Evolutionary conservation across 2,329 filamentous ascomycete genomes (phyloP), one percentile per base, ranked within the genome.

Genomic region (Cladosporium sp.): DNA sequence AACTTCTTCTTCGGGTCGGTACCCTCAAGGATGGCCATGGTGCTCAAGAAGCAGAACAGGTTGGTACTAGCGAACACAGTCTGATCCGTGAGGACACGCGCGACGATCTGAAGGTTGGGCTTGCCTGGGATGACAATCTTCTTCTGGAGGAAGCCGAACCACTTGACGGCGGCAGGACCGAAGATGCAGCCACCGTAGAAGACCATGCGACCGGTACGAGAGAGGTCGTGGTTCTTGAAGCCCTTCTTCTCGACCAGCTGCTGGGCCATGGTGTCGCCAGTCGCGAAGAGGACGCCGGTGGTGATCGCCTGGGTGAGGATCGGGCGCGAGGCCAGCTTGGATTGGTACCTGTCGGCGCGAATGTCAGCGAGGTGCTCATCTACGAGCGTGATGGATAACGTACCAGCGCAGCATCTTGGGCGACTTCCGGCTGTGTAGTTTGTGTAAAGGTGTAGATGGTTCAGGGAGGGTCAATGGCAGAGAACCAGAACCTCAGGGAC

Each of bases 301-400:
- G 93, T 96, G 73, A 97, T 82, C 76, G 90, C 91, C 83, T 97
- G 92, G 13, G 94, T 98, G 74, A 97, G 87, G 72, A 98, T 83
- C 67, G 94, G 94, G 75, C 91, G 87, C 74, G 88, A 86, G 72
- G 90, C 89, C 76, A 97, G 84, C 79, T 88, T 91, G 75, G 87
- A 84, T 80, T 96, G 92, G 82, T 98, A 98, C 93, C 93, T 88
- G 71, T 53, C 5, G 28, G 46, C 18, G 60, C 10, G n/a, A 14
- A 2, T 26, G 34, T 56, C 28, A 56, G 60, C 28, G 34, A 25
- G 10, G 58, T 23, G 32, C 16, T 18, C 34, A 18, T 51, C 67
- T 65, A 64, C 25, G 63, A 67, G 56, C 28, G 65, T 21, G 23
- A 46, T 18, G 36, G 28, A 58, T n/a, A 39, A 70, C 74, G 70